Evolutionary conservation across 768 basidiomycete species (phyloP).

Genomic region (Tulasnella calospora): DNA sequence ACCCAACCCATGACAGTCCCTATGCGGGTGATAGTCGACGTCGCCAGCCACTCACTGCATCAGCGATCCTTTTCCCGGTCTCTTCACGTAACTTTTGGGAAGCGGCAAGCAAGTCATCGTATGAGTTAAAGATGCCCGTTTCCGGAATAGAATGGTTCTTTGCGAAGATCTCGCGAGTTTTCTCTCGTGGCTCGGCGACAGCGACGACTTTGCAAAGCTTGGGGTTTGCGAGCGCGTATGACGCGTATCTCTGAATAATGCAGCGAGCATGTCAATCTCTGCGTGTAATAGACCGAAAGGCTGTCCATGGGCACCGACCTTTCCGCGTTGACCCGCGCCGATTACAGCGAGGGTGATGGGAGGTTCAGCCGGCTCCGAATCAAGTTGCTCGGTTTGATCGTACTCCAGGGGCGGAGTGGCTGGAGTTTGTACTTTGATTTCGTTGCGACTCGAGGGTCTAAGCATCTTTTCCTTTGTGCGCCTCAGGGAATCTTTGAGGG

Average conservation of each 20-base stretch:
- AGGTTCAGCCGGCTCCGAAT: conserved; percentile 2
- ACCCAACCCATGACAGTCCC: not conserved
- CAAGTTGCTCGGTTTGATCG: not conserved
- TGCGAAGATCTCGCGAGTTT: conserved; percentile 57
- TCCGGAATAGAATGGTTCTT: conserved; percentile 54
- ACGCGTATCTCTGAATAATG: conserved; percentile 52
- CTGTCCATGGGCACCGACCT: conserved; percentile 42
- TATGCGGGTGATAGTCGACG: no score
- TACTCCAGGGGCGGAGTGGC: not conserved
- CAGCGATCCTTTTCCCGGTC: conserved; percentile 66
- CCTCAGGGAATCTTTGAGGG: conserved; percentile 7
- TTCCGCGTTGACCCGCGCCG: conserved; percentile 80
- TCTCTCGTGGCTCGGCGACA: conserved; percentile 74
- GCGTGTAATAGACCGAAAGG: not conserved
- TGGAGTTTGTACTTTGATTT: not conserved
- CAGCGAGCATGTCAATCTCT: not conserved
- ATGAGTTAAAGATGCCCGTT: conserved; percentile 65
- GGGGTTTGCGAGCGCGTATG: conserved; percentile 57
- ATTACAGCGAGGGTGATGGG: conserved; percentile 70
- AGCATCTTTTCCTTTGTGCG: conserved; percentile 6
- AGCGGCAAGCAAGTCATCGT: conserved; percentile 63
- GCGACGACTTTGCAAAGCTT: conserved; percentile 70
- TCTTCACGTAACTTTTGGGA: conserved; percentile 62
- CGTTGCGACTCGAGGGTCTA: not conserved
- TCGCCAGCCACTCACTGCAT: conserved; percentile 53